These are phyloP conservation scores for Astrothelium subdiscretum DNA, from an alignment of 495 filamentous ascomycete genomes.

Conservation along the genomic window DNA sequence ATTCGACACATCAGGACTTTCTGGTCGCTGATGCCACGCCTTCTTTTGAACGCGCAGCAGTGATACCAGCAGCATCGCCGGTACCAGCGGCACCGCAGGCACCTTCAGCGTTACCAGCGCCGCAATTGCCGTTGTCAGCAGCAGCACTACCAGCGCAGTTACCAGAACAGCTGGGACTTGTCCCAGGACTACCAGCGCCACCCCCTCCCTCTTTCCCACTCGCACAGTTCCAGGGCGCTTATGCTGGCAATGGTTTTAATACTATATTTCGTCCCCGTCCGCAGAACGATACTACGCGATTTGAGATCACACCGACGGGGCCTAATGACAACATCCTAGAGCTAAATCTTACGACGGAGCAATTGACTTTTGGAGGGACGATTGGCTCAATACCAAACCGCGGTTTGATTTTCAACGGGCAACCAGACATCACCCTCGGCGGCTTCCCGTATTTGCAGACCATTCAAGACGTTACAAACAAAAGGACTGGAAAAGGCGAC, in stretches of 20 bases:
- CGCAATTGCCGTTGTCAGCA: too few species aligned
- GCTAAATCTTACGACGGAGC: conserved; percentile 12
- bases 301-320: neutral
- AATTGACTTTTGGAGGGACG: neutral
- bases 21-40: too few species aligned
- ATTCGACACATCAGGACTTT: too few species aligned
- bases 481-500: conserved; percentile 8
- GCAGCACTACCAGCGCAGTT: too few species aligned
- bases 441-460: conserved; percentile 11
- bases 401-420: conserved; percentile 4
- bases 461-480: conserved; percentile 11
- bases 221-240: conserved; percentile 7
- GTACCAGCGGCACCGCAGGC: too few species aligned
- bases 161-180: too few species aligned
- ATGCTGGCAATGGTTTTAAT: conserved; percentile 11
- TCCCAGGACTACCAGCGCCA: too few species aligned
- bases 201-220: too few species aligned
- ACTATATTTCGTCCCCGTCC: conserved; percentile 11
- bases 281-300: neutral
- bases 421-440: conserved; percentile 8
- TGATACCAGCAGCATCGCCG: too few species aligned
- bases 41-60: too few species aligned
- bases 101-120: too few species aligned
- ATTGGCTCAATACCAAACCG: conserved; percentile 11
- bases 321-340: conserved; percentile 11